phyloP scores from a whole-genome alignment of 1,284 basidiomycete genomes.

The Boletus sp. region DNA sequence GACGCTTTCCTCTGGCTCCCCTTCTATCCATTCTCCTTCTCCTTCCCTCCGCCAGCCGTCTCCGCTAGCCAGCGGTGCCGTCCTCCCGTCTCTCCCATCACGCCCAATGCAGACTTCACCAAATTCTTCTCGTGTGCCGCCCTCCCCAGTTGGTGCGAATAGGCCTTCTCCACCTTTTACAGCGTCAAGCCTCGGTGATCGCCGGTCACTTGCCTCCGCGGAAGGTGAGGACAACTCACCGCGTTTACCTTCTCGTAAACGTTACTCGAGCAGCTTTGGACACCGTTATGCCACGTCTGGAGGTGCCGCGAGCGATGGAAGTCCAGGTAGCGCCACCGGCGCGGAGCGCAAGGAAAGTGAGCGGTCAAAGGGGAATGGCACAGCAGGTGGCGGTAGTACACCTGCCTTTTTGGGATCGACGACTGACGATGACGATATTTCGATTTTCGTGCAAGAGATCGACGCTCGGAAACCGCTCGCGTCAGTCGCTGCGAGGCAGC shows the following conservation, averaged over 20 bases:
- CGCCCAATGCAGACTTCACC: conserved; percentile 44
- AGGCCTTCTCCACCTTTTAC: conserved; percentile 51
- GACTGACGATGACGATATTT: conserved; percentile 76
- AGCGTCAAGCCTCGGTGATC: conserved; percentile 53
- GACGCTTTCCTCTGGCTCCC: conserved; percentile 60
- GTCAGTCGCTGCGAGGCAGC: conserved; percentile 25
- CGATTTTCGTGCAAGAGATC: conserved; percentile 74
- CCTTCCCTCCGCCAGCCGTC: conserved; percentile 51
- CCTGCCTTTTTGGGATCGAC: conserved; percentile 50
- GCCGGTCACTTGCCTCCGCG: conserved; percentile 41
- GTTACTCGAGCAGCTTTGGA: conserved; percentile 73
- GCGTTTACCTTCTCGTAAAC: conserved; percentile 45
- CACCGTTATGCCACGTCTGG: conserved; percentile 58
- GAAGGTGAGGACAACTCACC: conserved; percentile 39
- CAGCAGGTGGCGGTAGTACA: conserved; percentile 10
- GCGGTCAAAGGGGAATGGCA: conserved; percentile 15
- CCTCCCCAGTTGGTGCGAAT: conserved; percentile 46
- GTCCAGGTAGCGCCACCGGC: conserved; percentile 37
- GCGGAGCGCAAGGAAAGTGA: conserved; percentile 30
- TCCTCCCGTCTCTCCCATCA: conserved; percentile 37
- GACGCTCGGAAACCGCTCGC: conserved; percentile 64
- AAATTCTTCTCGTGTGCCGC: conserved; percentile 47
- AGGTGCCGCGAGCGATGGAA: conserved; percentile 46
- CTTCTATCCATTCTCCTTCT: conserved; percentile 52
- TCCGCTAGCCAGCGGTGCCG: conserved; percentile 41